Evolutionary conservation across 768 basidiomycete genomes (phyloP).

Genomic region (Pulveroboletus frians): DNA sequence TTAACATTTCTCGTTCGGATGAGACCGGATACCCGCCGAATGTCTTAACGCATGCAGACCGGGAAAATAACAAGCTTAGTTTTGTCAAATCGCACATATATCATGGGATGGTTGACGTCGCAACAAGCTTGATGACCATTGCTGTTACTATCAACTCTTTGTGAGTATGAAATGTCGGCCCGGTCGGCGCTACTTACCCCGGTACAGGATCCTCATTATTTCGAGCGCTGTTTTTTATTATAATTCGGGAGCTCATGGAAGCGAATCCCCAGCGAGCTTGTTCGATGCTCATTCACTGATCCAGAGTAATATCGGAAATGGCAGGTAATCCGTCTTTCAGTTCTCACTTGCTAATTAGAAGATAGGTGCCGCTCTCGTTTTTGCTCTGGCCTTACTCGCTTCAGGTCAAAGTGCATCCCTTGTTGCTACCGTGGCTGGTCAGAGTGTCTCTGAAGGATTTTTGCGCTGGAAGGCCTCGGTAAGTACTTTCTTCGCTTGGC

Average conservation of each 20-base stretch:
- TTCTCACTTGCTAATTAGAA: constrained; percentile 1
- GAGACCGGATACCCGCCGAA: constrained; percentile 17
- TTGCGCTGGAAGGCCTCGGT: constrained; percentile 82
- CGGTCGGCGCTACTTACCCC: neutral
- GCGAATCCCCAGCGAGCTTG: constrained; percentile 56
- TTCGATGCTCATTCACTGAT: constrained; percentile 84
- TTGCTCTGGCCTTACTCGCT: constrained; percentile 80
- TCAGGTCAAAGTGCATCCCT: constrained; percentile 88
- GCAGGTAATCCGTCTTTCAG: constrained; percentile 33
- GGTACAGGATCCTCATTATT: constrained; percentile 67
- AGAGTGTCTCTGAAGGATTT: constrained; percentile 88
- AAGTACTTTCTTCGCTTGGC: constrained; percentile 14
- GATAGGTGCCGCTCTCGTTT: constrained; percentile 75
- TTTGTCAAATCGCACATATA: constrained; percentile 62
- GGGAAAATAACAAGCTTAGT: constrained; percentile 48
- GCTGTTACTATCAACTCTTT: constrained; percentile 86
- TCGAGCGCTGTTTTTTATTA: constrained; percentile 81
- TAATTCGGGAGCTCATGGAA: constrained; percentile 36
- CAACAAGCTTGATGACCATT: constrained; percentile 68
- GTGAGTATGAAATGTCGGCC: constrained; percentile 35
- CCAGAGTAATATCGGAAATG: constrained; percentile 55
- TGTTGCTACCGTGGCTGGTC: constrained; percentile 86
- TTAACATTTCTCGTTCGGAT: constrained; percentile 23
- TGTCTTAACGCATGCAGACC: constrained; percentile 46
- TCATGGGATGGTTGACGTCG: constrained; percentile 63